These are phyloP conservation scores for Aspergillus baeticus DNA, from an alignment of 495 filamentous ascomycete species.

Conservation along the genomic window DNA sequence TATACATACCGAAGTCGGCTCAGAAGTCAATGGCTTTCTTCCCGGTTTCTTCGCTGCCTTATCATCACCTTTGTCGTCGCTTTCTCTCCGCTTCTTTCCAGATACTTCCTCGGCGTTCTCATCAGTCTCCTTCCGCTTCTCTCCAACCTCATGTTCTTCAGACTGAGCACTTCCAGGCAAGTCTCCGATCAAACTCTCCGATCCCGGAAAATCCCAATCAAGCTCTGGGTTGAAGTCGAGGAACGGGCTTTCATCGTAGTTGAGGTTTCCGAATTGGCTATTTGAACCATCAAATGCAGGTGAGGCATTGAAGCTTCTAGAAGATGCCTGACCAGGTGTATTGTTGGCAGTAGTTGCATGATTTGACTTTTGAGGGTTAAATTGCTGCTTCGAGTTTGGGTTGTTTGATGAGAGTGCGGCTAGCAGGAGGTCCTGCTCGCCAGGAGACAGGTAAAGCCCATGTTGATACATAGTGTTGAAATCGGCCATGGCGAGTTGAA, in stretches of 20 bases:
- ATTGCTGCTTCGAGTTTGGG: conserved; percentile 34
- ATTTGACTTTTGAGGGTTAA: conserved; percentile 26
- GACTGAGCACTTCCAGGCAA: conserved; percentile 59
- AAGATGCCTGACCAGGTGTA: conserved; percentile 35
- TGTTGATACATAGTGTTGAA: conserved; percentile 40
- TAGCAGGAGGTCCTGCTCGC: conserved; percentile 84
- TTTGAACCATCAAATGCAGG: conserved; percentile 56
- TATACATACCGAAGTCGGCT: conserved; percentile 85
- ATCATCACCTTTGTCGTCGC: conserved; percentile 49
- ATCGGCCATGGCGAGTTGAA: conserved; percentile 31
- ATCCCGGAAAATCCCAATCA: conserved; percentile 63
- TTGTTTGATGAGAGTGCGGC: conserved; percentile 84
- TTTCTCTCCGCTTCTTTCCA: conserved; percentile 77
- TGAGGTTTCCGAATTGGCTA: conserved; percentile 39
- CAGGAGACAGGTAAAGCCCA: conserved; percentile 69
- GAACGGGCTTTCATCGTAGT: conserved; percentile 72
- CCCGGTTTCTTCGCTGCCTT: conserved; percentile 90
- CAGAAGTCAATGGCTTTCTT: conserved; percentile 90
- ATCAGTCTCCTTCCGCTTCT: conserved; percentile 74
- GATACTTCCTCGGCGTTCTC: conserved; percentile 63
- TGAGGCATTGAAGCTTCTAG: conserved; percentile 43
- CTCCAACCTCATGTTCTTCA: conserved; percentile 53
- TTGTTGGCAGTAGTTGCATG: conserved; percentile 23
- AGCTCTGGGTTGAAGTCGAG: conserved; percentile 78
- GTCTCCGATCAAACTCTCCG: conserved; percentile 71